Percentiles rank a stretch among this genome's conserved stretches.
phyloP scores from a whole-genome alignment of 208 protist species.

The Leishmania martiniquensis region DNA sequence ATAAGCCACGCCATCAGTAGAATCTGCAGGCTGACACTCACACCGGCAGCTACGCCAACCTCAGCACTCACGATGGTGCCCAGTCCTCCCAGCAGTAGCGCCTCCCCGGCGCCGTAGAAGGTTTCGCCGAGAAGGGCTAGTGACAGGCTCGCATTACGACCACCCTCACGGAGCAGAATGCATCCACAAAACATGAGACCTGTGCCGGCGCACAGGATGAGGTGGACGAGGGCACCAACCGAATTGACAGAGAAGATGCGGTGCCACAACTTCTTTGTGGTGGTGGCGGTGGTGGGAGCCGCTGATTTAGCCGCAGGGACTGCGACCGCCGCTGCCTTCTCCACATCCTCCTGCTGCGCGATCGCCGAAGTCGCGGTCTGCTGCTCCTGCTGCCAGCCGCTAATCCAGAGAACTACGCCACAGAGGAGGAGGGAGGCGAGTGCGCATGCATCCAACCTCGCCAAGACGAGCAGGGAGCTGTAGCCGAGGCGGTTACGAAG shows the following conservation, averaged over 20 bases:
- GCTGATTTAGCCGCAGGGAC: neutral
- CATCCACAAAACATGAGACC: conserved; percentile 5
- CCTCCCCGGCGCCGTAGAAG: conserved; percentile 36
- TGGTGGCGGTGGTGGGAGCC: neutral
- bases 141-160: conserved; percentile 4
- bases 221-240: conserved; percentile 22
- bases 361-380: too few species aligned
- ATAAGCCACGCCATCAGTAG: conserved; percentile 31
- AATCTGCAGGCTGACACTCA: conserved; percentile 27
- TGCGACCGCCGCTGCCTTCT: neutral
- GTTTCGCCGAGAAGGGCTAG: conserved; percentile 22
- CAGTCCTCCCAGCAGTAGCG: conserved; percentile 27
- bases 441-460: conserved; percentile 14
- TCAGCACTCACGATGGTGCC: conserved; percentile 28
- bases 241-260: conserved; percentile 1
- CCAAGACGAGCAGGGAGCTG: conserved; percentile 31
- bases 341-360: neutral
- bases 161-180: conserved; percentile 10
- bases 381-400: conserved; percentile 2
- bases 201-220: conserved; percentile 14
- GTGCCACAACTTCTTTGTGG: neutral
- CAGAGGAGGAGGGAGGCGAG: conserved; percentile 18
- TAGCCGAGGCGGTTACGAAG: conserved; percentile 39
- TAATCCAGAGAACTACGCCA: conserved; percentile 5
- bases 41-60: conserved; percentile 38